phyloP scores from a whole-genome alignment of 495 filamentous ascomycete species.

The Stereocaulon alpinum region DNA sequence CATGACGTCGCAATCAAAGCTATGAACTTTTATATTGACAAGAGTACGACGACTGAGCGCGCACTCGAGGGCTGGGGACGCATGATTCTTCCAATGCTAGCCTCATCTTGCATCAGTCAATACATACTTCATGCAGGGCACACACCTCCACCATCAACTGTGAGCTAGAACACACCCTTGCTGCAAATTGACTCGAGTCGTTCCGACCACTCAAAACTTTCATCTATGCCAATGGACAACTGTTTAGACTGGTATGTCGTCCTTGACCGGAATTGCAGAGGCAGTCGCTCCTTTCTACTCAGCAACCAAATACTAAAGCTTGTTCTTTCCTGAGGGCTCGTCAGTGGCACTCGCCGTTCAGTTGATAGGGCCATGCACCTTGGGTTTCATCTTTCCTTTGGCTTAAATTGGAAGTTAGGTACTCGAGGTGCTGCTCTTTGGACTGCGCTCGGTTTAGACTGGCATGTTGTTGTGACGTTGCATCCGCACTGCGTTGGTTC shows the following conservation, averaged over 20 bases:
- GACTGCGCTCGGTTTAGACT: neutral
- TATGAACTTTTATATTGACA: no score
- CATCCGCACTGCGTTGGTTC: neutral
- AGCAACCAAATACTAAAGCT: neutral
- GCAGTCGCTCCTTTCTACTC: neutral
- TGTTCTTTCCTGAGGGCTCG: neutral
- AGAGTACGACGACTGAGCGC: no score
- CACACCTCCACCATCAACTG: no score
- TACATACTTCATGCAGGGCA: no score
- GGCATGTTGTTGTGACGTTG: neutral
- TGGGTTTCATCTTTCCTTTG: neutral
- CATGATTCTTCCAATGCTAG: no score
- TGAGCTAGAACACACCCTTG: no score
- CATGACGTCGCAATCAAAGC: no score
- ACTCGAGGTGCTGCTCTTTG: neutral
- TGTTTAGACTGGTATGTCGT: neutral
- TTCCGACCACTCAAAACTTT: no score
- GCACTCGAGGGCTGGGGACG: no score
- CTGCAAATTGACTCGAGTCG: no score
- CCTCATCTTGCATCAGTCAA: no score
- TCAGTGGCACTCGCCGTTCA: neutral
- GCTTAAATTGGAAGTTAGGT: neutral
- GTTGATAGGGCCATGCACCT: neutral
- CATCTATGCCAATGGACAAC: no score
- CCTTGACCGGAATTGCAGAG: neutral